phyloP scores from a whole-genome alignment of 352 stramenopile species.

The Globisporangium apiculatum region DNA sequence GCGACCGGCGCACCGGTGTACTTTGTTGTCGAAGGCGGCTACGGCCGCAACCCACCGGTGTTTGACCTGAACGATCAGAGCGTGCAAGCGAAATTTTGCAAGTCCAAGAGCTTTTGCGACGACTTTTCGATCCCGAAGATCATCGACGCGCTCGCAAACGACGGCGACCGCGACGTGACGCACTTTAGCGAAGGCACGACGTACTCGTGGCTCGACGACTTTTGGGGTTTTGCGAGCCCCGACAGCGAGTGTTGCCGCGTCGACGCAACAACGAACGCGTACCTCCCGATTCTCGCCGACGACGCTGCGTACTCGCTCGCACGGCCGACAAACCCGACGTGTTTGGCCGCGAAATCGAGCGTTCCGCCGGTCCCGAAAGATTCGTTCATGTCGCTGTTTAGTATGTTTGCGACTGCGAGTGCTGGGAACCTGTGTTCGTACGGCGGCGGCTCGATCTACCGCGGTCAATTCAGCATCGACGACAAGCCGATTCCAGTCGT shows the following conservation, averaged over 20 bases:
- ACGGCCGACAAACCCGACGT: constrained; percentile 24
- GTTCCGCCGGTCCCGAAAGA: constrained; percentile 32
- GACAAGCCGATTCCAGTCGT: constrained; percentile 32
- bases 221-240: constrained; percentile 56
- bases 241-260: constrained; percentile 64
- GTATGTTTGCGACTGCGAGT: constrained; percentile 50
- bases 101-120: constrained; percentile 50
- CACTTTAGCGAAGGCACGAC: constrained; percentile 41
- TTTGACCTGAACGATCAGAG: constrained; percentile 29
- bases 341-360: constrained; percentile 23
- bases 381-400: constrained; percentile 66
- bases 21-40: constrained; percentile 65
- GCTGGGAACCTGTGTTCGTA: constrained; percentile 41
- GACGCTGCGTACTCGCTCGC: constrained; percentile 22
- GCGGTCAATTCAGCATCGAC: constrained; percentile 63
- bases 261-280: constrained; percentile 25
- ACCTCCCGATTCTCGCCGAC: constrained; percentile 29
- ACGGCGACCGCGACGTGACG: constrained; percentile 24
- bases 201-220: constrained; percentile 72
- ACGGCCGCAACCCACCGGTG: constrained; percentile 31
- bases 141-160: constrained; percentile 31
- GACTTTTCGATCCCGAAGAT: constrained; percentile 56
- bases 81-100: constrained; percentile 44
- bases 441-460: constrained; percentile 55
- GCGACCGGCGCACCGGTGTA: constrained; percentile 40